Evolutionary conservation across 108 stramenopile genomes (phyloP).

Genomic region (Cyclostephanos tholiformis): DNA sequence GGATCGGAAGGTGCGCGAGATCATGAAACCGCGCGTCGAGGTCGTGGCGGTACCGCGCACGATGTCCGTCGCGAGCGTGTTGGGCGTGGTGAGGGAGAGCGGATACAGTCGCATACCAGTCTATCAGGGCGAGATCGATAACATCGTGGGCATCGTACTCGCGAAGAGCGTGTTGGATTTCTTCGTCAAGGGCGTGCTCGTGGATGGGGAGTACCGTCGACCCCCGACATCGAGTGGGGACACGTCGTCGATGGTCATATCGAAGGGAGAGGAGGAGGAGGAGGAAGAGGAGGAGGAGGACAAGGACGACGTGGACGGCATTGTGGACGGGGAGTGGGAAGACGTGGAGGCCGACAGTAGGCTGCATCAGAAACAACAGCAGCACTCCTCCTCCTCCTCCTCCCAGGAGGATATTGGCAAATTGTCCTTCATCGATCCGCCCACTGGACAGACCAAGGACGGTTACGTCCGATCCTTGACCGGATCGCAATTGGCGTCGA

Average conservation of each 20-base stretch:
- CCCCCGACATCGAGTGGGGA: too few relatives aligned
- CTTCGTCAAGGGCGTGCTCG: conserved; percentile 87
- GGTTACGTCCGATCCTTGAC: conserved; percentile 78
- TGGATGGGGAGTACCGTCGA: conserved; percentile 70
- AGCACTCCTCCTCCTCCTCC: conserved; percentile 21
- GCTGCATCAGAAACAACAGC: conserved; percentile 9
- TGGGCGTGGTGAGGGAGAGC: conserved; percentile 80
- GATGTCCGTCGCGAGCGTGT: conserved; percentile 83
- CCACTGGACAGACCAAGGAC: conserved; percentile 50
- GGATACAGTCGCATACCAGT: conserved; percentile 95
- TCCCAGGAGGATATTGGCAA: conserved; percentile 34
- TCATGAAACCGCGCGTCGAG: conserved; percentile 96
- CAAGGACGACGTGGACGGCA: neutral
- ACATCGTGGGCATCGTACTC: conserved; percentile 94
- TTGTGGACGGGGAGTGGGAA: neutral
- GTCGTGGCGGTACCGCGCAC: conserved; percentile 88
- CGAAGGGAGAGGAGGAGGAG: conserved; percentile 32
- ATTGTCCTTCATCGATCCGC: conserved; percentile 47
- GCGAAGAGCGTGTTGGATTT: conserved; percentile 95
- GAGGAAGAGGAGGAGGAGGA: conserved; percentile 27
- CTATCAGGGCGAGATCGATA: conserved; percentile 97
- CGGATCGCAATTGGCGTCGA: conserved; percentile 70
- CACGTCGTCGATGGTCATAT: too few relatives aligned
- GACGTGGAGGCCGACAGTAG: conserved; percentile 34
- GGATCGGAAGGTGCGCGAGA: conserved; percentile 86